Conservation (phyloP, 441 rosid genomes). For the Macaranga tanarius region DNA sequence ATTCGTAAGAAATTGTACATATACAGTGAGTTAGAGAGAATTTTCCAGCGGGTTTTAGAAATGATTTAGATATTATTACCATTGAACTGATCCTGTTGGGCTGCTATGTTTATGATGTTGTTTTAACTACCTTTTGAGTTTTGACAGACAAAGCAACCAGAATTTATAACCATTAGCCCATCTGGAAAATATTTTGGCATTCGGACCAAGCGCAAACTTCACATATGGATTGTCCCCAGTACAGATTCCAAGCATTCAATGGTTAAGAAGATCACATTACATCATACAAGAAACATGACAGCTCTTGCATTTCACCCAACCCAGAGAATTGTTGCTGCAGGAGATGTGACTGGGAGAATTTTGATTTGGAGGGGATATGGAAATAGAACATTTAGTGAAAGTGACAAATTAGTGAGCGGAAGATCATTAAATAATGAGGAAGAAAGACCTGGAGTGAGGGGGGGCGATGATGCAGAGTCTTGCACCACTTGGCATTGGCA, state of each 20-base stretch:
- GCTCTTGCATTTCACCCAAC: slow-evolving; percentile 83
- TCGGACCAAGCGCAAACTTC: slow-evolving; percentile 49
- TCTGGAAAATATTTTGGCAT: slow-evolving; percentile 71
- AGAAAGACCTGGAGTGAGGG: slow-evolving; percentile 87
- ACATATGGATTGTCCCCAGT: slow-evolving; percentile 74
- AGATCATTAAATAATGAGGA: slow-evolving; percentile 42
- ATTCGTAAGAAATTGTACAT: not conserved
- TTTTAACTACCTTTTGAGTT: slow-evolving; percentile 15
- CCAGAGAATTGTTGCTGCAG: slow-evolving; percentile 79
- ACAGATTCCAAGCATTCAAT: slow-evolving; percentile 40
- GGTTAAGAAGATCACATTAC: slow-evolving; percentile 61
- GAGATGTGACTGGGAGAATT: slow-evolving; percentile 93
- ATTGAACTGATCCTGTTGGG: too few relatives aligned
- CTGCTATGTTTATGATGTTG: slow-evolving; percentile 7
- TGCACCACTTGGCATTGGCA: slow-evolving; percentile 99
- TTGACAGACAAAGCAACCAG: slow-evolving; percentile 66
- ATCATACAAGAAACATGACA: slow-evolving; percentile 73
- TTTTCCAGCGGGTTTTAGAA: too few relatives aligned
- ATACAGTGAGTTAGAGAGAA: too few relatives aligned
- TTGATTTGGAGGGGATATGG: slow-evolving; percentile 92
- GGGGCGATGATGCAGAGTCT: slow-evolving; percentile 88
- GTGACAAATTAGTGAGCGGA: slow-evolving; percentile 29
- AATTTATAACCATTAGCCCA: slow-evolving; percentile 56
- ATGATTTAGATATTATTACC: too few relatives aligned
- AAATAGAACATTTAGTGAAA: slow-evolving; percentile 39